Evolutionary conservation across 306 rosid genomes (phyloP).

Genomic region (Mucuna pruriens): DNA sequence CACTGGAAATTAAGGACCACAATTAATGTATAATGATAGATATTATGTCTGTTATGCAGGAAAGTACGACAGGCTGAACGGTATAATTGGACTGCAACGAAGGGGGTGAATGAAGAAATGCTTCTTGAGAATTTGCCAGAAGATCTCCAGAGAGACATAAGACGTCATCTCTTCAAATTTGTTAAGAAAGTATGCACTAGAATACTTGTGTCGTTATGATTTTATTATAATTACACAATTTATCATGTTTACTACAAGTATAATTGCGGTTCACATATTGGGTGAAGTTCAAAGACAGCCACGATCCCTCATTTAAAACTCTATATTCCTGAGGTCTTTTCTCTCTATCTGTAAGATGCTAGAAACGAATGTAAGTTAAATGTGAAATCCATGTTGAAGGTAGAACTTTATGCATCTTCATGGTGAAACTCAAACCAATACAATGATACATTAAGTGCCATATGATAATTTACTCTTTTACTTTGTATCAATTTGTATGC

Average conservation of each 20-base stretch:
- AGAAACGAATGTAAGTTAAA: not conserved
- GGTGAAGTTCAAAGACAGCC: not conserved
- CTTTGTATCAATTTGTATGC: constrained; percentile 12
- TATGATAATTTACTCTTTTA: not conserved
- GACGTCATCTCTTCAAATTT: constrained; percentile 71
- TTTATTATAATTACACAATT: constrained; percentile 15
- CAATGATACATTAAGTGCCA: not conserved
- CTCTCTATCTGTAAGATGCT: not conserved
- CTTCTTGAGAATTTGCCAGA: constrained; percentile 77
- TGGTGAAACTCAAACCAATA: not conserved
- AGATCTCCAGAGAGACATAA: constrained; percentile 74
- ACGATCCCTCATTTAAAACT: not conserved
- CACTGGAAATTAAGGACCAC: not conserved
- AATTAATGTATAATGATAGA: not conserved
- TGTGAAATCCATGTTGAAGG: constrained; percentile 1
- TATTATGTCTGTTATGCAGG: constrained; percentile 41
- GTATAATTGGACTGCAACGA: constrained; percentile 78
- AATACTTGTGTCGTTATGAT: constrained; percentile 2
- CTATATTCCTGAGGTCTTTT: not conserved
- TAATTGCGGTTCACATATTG: not conserved
- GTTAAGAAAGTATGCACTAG: constrained; percentile 17
- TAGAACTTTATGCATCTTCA: not conserved
- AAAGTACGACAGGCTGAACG: constrained; percentile 66
- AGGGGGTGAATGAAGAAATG: constrained; percentile 83
- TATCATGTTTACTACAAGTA: not conserved